Evolutionary conservation across 176 grass and related monocot species (phyloP).

Genomic region (Oryza glaberrima): DNA sequence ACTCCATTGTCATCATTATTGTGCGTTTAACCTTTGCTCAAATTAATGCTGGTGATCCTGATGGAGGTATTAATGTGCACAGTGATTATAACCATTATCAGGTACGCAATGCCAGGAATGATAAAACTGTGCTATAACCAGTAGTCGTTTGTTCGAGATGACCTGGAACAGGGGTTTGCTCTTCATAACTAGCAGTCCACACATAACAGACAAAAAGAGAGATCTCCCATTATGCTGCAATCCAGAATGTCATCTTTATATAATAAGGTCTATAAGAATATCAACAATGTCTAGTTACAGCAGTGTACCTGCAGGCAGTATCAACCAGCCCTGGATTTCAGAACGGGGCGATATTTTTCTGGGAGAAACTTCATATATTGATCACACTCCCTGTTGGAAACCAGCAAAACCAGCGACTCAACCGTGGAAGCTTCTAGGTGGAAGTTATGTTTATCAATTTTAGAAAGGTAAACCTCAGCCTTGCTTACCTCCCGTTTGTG

Average conservation of each 20-base stretch:
- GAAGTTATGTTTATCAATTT: conserved; percentile 6
- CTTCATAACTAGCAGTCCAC: too few relatives aligned
- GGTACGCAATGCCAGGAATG: conserved; percentile 65
- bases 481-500: not conserved
- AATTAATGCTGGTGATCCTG: conserved; percentile 58
- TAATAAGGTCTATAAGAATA: not conserved
- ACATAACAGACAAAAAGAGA: too few relatives aligned
- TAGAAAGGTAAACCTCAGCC: not conserved
- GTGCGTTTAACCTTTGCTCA: conserved; percentile 28
- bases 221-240: too few relatives aligned
- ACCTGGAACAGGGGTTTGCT: too few relatives aligned
- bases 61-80: conserved; percentile 63
- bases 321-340: not conserved
- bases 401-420: not conserved
- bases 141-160: not conserved
- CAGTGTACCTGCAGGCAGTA: not conserved
- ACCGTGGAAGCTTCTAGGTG: conserved; percentile 7
- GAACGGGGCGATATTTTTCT: not conserved
- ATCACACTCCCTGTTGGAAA: not conserved
- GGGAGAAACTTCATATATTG: not conserved
- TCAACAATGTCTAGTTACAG: not conserved
- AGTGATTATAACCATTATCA: conserved; percentile 61
- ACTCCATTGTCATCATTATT: not conserved
- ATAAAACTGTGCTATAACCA: conserved; percentile 75
- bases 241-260: not conserved